Conservation (phyloP, 2,329 filamentous ascomycete genomes). For the Setomelanomma holmii region DNA sequence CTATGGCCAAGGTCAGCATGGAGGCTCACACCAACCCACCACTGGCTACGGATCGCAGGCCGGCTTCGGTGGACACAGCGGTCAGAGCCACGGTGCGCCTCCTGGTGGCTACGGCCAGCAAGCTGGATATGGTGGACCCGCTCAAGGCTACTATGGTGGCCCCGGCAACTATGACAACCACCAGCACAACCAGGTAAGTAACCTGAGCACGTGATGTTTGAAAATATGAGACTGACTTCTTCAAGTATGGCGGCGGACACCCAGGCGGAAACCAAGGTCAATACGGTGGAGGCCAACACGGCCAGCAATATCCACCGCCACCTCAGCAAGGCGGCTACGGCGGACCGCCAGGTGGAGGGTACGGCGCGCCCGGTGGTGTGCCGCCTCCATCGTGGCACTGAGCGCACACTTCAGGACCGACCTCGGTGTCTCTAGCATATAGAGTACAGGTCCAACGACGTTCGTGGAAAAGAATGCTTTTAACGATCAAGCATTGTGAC, state of each 20-base stretch:
- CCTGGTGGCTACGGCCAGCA: slow-evolving; percentile 35
- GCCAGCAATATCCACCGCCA: slow-evolving; percentile 25
- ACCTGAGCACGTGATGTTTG: background rate
- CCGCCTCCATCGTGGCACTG: slow-evolving; percentile 37
- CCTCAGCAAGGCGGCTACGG: slow-evolving; percentile 20
- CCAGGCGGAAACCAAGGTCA: slow-evolving; percentile 18
- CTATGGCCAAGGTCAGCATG: slow-evolving; percentile 19
- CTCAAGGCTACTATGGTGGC: slow-evolving; percentile 36
- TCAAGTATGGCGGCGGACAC: slow-evolving; percentile 19
- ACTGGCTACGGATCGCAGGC: slow-evolving; percentile 30
- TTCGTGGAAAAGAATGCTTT: slow-evolving; percentile 4
- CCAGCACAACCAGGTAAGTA: slow-evolving; percentile 32
- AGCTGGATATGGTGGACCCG: slow-evolving; percentile 43
- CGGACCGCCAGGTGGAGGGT: slow-evolving; percentile 6
- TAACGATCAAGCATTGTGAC: slow-evolving; percentile 1
- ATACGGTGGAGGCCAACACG: slow-evolving; percentile 21
- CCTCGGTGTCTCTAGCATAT: too few species aligned
- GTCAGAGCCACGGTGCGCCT: slow-evolving; percentile 18
- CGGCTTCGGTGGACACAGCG: slow-evolving; percentile 31
- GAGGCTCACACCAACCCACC: slow-evolving; percentile 17
- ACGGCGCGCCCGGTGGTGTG: slow-evolving; percentile 6
- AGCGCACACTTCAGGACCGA: too few species aligned
- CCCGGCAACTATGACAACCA: slow-evolving; percentile 40
- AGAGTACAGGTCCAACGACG: too few species aligned
- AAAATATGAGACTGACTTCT: background rate